phyloP scores from a whole-genome alignment of 208 protist genomes.

The Trypanosoma grayi region DNA sequence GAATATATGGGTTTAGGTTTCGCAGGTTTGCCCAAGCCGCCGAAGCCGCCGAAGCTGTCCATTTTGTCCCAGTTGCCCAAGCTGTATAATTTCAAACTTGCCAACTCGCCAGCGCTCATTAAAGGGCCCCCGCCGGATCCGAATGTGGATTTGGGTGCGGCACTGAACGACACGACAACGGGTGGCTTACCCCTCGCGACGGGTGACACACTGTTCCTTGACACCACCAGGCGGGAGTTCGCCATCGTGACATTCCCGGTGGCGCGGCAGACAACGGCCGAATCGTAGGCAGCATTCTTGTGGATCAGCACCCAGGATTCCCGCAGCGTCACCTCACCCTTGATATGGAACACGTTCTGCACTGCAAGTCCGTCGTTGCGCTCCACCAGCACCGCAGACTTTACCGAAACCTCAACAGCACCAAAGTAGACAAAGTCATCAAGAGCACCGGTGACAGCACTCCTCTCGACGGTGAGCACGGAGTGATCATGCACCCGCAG shows the following conservation, averaged over 20 bases:
- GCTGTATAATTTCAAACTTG: too few species aligned
- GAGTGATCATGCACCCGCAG: slow-evolving; percentile 9
- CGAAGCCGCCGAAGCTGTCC: too few species aligned
- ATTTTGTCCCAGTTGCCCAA: too few species aligned
- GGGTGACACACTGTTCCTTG: slow-evolving; percentile 7
- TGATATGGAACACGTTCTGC: neutral
- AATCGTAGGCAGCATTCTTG: slow-evolving; percentile 8
- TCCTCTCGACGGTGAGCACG: neutral
- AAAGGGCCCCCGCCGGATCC: too few species aligned
- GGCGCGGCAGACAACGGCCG: neutral
- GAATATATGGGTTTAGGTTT: too few species aligned
- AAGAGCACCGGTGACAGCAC: neutral
- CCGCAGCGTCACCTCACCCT: neutral
- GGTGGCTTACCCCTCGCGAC: neutral
- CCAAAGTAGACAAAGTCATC: neutral
- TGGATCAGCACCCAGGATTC: slow-evolving; percentile 1
- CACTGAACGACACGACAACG: neutral
- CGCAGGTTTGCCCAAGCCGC: too few species aligned
- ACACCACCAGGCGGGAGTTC: slow-evolving; percentile 1
- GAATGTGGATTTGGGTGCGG: too few species aligned
- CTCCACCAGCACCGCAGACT: neutral
- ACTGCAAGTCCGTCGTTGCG: slow-evolving; percentile 2
- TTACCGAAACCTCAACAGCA: neutral
- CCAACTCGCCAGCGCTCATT: too few species aligned
- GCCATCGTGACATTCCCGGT: neutral